Evolutionary conservation across 2,329 filamentous ascomycete species (phyloP), one percentile per base, ranked within the genome.

Genomic region (Colletotrichum orbiculare): DNA sequence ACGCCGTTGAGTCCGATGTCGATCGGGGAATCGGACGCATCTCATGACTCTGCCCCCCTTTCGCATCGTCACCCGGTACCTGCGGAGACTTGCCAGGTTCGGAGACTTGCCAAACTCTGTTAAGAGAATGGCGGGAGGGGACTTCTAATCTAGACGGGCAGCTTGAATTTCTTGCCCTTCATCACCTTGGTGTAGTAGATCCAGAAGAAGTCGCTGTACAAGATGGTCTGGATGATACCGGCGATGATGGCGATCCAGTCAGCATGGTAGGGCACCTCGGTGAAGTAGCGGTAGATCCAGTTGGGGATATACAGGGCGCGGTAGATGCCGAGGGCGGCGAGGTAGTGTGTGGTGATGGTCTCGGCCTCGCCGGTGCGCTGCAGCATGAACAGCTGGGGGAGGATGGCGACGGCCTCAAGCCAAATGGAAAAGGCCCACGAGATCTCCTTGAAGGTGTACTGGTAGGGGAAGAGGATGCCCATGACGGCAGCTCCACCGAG

Each of bases 121-220:
- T 33, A 56, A 56, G 35, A 34, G n/a, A 15, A 39, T 37, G 37
- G 15, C 7, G 2, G 33, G n/a, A 17, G 15, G 12, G 8, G 35
- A 37, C 54, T 38, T 83, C 25, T 25, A 5, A 25, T 5, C 25
- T 87, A 95, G 70, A 95, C 92, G 2, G 92, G 92, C 64, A 95
- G 83, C 78, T 93, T 92, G 78, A 95, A 95, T 83, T 93, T 94
- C 85, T 93, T 92, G 72, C 92, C 92, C 83, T 94, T 93, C 80
- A 94, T 82, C 52, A 95, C 91, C 89, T 97, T 98, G 66, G 91
- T 97, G 82, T 97, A 99, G 83, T 99, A 99, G 74, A 99, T 95
- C 86, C 94, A 99, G 87, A 99, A 99, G 83, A 99, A 99, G 82
- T 99, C 96, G 69, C 93, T 97, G 83, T 99, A 99, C 64, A 99